phyloP scores from a whole-genome alignment of 176 grass and related monocot species.

The Tuctoria greenei region DNA sequence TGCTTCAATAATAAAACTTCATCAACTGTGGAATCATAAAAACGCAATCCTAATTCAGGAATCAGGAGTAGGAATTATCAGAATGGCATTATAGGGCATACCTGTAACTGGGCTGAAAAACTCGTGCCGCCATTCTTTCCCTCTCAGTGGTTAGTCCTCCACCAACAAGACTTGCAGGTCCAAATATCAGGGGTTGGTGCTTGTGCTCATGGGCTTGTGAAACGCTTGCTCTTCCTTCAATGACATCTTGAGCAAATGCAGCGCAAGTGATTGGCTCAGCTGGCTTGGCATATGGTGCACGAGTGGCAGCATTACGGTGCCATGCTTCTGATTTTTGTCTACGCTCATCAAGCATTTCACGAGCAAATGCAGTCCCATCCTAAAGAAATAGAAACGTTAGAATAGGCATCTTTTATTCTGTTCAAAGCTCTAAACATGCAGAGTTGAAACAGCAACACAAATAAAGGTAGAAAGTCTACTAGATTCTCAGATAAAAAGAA shows the following conservation, averaged over 20 bases:
- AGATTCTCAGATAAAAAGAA: not conserved
- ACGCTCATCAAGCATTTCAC: slow-evolving; percentile 80
- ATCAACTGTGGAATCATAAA: too few species aligned
- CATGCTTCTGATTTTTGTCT: slow-evolving; percentile 70
- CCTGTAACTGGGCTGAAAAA: slow-evolving; percentile 96
- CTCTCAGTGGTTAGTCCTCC: slow-evolving; percentile 68
- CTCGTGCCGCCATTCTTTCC: slow-evolving; percentile 77
- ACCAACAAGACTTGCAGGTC: slow-evolving; percentile 76
- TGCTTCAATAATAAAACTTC: too few species aligned
- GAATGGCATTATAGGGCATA: too few species aligned
- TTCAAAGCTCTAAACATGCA: not conserved
- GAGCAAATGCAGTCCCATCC: slow-evolving; percentile 73
- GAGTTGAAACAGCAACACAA: not conserved
- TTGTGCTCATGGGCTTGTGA: slow-evolving; percentile 90
- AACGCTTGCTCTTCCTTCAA: slow-evolving; percentile 86
- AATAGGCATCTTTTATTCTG: not conserved
- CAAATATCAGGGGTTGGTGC: slow-evolving; percentile 95
- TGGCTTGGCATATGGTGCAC: slow-evolving; percentile 63
- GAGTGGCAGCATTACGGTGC: slow-evolving; percentile 73
- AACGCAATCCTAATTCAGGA: too few species aligned
- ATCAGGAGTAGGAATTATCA: too few species aligned
- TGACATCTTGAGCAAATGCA: slow-evolving; percentile 93
- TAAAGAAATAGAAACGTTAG: slow-evolving; percentile 7
- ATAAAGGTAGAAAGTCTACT: slow-evolving; percentile 2
- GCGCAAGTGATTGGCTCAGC: slow-evolving; percentile 92